Evolutionary conservation across 768 basidiomycete genomes (phyloP).

Genomic region (Serendipita vermifera): DNA sequence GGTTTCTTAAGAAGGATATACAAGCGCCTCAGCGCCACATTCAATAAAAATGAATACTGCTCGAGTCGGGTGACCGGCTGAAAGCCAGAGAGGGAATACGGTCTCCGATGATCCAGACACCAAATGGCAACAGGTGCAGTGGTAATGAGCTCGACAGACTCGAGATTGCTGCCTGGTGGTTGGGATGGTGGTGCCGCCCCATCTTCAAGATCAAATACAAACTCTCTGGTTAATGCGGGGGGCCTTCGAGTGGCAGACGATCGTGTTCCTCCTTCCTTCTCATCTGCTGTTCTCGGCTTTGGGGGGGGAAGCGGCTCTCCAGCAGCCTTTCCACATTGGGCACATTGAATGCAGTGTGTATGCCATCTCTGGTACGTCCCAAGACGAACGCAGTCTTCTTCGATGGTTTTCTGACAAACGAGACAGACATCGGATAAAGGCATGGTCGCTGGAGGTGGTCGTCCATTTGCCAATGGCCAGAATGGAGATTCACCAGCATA

Average conservation of each 20-base stretch:
- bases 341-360: constrained; percentile 81
- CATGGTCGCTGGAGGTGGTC: constrained; percentile 33
- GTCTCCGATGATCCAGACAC: constrained; percentile 65
- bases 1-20: constrained; percentile 79
- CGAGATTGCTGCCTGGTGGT: constrained; percentile 19
- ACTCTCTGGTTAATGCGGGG: constrained; percentile 67
- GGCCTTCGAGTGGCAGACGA: constrained; percentile 50
- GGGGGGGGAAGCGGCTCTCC: constrained; percentile 36
- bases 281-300: constrained; percentile 40
- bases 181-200: constrained; percentile 22
- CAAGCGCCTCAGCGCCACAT: constrained; percentile 84
- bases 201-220: constrained; percentile 63
- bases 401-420: constrained; percentile 78
- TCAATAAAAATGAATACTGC: constrained; percentile 93
- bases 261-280: constrained; percentile 31
- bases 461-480: constrained; percentile 25
- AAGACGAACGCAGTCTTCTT: constrained; percentile 90
- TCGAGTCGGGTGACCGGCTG: constrained; percentile 87
- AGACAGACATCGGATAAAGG: constrained; percentile 83
- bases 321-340: constrained; percentile 62
- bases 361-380: constrained; percentile 99
- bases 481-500: constrained; percentile 84
- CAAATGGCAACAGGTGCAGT: constrained; percentile 34
- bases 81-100: constrained; percentile 61
- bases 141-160: constrained; percentile 53